phyloP scores from a whole-genome alignment of 148 eudicot genomes.

The Cornus florida region DNA sequence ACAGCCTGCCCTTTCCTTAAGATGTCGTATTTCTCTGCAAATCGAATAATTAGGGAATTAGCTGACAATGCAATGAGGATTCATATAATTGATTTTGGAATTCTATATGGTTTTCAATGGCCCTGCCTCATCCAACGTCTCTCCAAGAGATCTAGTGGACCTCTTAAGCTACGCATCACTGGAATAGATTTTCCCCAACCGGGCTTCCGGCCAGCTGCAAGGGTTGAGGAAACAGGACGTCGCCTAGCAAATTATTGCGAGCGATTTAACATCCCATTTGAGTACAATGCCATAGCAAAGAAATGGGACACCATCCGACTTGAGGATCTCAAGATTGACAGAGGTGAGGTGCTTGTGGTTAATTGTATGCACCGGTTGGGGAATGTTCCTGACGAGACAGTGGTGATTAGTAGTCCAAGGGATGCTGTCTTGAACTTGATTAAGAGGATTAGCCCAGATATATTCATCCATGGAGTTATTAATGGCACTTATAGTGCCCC shows the following conservation, averaged over 20 bases:
- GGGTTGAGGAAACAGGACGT: too few species aligned
- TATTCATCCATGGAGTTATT: slow-evolving; percentile 40
- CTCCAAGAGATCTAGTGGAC: slow-evolving; percentile 37
- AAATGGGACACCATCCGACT: slow-evolving; percentile 43
- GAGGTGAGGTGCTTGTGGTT: slow-evolving; percentile 34
- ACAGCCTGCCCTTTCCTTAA: slow-evolving; percentile 38
- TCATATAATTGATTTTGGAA: slow-evolving; percentile 34
- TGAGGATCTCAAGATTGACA: slow-evolving; percentile 41
- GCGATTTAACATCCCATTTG: slow-evolving; percentile 50
- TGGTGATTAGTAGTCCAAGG: slow-evolving; percentile 31
- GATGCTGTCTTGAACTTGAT: slow-evolving; percentile 39
- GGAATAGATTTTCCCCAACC: slow-evolving; percentile 57
- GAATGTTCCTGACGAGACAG: slow-evolving; percentile 41
- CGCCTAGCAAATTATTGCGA: too few species aligned
- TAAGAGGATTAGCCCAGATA: slow-evolving; percentile 32
- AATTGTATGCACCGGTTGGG: slow-evolving; percentile 31
- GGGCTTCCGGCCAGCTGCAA: too few species aligned
- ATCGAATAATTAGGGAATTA: slow-evolving; percentile 21
- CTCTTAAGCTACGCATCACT: slow-evolving; percentile 47
- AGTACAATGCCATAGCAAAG: slow-evolving; percentile 49
- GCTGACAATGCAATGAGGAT: slow-evolving; percentile 32
- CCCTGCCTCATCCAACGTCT: slow-evolving; percentile 32
- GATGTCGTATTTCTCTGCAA: slow-evolving; percentile 25
- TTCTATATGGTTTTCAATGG: slow-evolving; percentile 32
- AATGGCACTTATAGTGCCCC: slow-evolving; percentile 39